These are phyloP conservation scores for Neophaeococcomyces aloes DNA, from an alignment of 2,329 filamentous ascomycete genomes.

Conservation along the genomic window DNA sequence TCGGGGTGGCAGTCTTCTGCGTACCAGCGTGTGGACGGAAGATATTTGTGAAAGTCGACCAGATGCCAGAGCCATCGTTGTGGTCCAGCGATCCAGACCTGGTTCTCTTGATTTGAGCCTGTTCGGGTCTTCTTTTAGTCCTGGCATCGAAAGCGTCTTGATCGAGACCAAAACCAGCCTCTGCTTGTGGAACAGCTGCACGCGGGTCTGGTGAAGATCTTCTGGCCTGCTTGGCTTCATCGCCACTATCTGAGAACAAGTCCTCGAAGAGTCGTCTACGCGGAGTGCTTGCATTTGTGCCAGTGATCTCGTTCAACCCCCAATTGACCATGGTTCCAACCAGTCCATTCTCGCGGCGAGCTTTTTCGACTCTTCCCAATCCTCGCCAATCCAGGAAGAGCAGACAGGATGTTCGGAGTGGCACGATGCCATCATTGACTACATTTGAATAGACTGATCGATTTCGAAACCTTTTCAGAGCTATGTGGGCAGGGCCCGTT, in stretches of 20 bases:
- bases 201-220: constrained; percentile 11
- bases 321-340: constrained; percentile 89
- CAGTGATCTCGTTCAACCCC: constrained; percentile 87
- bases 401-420: constrained; percentile 87
- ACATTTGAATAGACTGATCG: constrained; percentile 78
- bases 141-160: not conserved
- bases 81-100: not conserved
- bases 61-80: constrained; percentile 12
- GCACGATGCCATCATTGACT: constrained; percentile 83
- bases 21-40: constrained; percentile 51
- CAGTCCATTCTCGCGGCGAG: constrained; percentile 77
- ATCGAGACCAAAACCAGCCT: constrained; percentile 19
- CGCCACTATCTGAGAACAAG: constrained; percentile 20
- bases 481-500: constrained; percentile 73
- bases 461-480: constrained; percentile 63
- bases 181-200: constrained; percentile 18
- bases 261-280: constrained; percentile 28
- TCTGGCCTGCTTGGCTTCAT: constrained; percentile 10
- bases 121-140: not conserved
- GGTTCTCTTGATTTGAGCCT: not conserved
- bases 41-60: constrained; percentile 59
- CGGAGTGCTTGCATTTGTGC: constrained; percentile 50
- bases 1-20: constrained; percentile 26
- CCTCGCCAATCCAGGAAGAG: constrained; percentile 96
- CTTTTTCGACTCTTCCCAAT: constrained; percentile 85